A percentile compares a stretch with the other conserved stretches of the same genome.
phyloP scores from a whole-genome alignment of 2,329 filamentous ascomycete species.

The Raffaelea ambrosiae region DNA sequence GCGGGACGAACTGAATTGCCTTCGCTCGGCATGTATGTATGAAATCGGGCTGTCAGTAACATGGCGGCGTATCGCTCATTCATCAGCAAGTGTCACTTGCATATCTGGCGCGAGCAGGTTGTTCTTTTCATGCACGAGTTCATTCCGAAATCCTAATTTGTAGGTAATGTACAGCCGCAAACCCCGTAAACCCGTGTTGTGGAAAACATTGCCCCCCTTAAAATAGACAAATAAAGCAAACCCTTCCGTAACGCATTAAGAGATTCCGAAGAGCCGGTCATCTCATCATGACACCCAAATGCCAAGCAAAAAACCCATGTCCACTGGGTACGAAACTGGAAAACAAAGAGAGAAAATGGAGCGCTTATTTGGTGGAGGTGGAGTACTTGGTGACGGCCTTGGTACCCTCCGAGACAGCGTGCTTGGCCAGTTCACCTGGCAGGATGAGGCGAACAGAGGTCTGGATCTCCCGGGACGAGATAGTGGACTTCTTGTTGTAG shows the following conservation, averaged over 20 bases:
- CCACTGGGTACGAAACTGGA: slow-evolving; percentile 34
- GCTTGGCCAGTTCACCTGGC: slow-evolving; percentile 97
- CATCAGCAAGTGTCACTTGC: too few species aligned
- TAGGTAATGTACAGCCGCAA: slow-evolving; percentile 67
- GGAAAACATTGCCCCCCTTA: slow-evolving; percentile 62
- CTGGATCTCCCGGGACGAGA: slow-evolving; percentile 98
- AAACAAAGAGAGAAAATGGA: slow-evolving; percentile 34
- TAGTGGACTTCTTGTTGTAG: slow-evolving; percentile 99
- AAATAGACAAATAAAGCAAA: slow-evolving; percentile 40
- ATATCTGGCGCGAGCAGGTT: not conserved
- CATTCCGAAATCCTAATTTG: slow-evolving; percentile 53
- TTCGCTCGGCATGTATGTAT: too few species aligned
- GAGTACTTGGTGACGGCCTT: slow-evolving; percentile 99
- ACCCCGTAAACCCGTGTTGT: slow-evolving; percentile 61
- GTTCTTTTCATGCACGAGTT: slow-evolving; percentile 49
- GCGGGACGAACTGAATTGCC: too few species aligned
- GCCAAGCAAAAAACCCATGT: slow-evolving; percentile 40
- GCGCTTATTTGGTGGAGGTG: slow-evolving; percentile 88
- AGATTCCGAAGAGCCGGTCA: slow-evolving; percentile 45
- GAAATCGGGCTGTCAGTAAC: too few species aligned
- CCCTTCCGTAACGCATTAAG: slow-evolving; percentile 70
- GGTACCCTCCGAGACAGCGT: slow-evolving; percentile 98
- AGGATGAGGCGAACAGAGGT: slow-evolving; percentile 97
- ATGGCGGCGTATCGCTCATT: too few species aligned
- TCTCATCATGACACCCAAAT: slow-evolving; percentile 53